These are phyloP conservation scores for Coffea canephora DNA, from an alignment of 257 asterid genomes.

Conservation along the genomic window DNA sequence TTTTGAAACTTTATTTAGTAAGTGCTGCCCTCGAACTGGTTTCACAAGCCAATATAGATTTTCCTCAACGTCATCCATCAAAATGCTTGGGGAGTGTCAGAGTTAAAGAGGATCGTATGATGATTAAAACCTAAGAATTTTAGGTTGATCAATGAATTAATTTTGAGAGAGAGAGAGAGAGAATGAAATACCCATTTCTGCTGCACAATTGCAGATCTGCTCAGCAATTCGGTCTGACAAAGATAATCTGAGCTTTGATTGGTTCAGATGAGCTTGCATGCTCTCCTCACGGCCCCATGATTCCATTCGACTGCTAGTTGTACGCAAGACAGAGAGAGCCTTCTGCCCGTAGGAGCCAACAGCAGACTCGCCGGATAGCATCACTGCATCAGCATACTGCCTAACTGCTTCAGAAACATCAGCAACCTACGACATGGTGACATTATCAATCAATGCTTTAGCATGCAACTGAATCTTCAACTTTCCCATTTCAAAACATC, in stretches of 20 bases:
- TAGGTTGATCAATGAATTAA: neutral
- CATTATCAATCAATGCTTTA: neutral
- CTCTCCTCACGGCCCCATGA: conserved; percentile 70
- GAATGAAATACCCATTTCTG: conserved; percentile 58
- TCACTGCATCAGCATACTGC: conserved; percentile 81
- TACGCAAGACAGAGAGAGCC: conserved; percentile 65
- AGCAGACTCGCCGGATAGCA: conserved; percentile 95
- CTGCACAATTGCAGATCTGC: conserved; percentile 71
- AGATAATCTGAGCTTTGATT: conserved; percentile 41
- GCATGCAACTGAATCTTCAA: neutral
- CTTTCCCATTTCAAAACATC: neutral
- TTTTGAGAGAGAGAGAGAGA: conserved; percentile 4
- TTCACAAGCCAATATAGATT: neutral
- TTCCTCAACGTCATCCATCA: neutral
- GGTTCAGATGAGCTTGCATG: conserved; percentile 40
- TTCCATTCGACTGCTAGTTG: conserved; percentile 76
- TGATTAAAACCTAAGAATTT: neutral
- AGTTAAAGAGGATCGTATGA: neutral
- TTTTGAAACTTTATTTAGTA: too few species aligned
- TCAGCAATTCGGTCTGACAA: conserved; percentile 64
- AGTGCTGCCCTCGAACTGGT: neutral
- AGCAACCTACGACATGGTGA: conserved; percentile 52
- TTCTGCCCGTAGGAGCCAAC: conserved; percentile 67
- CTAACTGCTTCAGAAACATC: conserved; percentile 88
- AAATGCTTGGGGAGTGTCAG: neutral